Conservation (phyloP, 2,329 filamentous ascomycete species). For the Hypoxylon sp. region DNA sequence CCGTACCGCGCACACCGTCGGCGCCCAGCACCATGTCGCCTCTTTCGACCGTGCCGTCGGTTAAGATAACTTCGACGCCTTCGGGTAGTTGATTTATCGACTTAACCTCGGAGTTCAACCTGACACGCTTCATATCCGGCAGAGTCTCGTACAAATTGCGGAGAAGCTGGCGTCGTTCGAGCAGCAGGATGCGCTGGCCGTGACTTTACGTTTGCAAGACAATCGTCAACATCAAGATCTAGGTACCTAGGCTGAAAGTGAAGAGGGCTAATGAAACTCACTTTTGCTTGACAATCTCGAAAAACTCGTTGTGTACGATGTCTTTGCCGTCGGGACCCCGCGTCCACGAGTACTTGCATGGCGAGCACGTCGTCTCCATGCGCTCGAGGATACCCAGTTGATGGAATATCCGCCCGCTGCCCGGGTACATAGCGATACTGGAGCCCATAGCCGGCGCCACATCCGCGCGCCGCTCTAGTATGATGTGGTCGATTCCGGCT, state of each 20-base stretch:
- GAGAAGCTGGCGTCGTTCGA: conserved; percentile 47
- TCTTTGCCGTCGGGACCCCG: conserved; percentile 33
- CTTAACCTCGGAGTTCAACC: conserved; percentile 26
- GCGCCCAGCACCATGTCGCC: conserved; percentile 42
- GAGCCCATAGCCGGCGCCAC: conserved; percentile 59
- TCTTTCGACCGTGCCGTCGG: conserved; percentile 14
- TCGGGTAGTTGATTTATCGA: conserved; percentile 3
- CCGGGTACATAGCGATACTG: conserved; percentile 57
- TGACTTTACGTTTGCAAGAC: background rate
- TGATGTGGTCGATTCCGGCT: conserved; percentile 59
- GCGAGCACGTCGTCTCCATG: conserved; percentile 24
- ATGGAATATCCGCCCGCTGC: conserved; percentile 58
- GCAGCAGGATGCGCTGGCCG: conserved; percentile 39
- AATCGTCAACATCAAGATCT: background rate
- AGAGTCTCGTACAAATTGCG: conserved; percentile 42
- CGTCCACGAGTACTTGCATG: conserved; percentile 14
- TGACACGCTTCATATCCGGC: conserved; percentile 42
- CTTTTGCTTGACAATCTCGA: conserved; percentile 14
- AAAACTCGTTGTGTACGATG: background rate
- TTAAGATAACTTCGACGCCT: background rate
- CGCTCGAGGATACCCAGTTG: conserved; percentile 59
- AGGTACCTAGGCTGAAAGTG: background rate
- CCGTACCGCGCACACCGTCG: conserved; percentile 39
- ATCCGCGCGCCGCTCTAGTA: conserved; percentile 57
- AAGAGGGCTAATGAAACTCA: background rate